Evolutionary conservation across 2,329 filamentous ascomycete species (phyloP).

Genomic region (Aspergillus neotritici): DNA sequence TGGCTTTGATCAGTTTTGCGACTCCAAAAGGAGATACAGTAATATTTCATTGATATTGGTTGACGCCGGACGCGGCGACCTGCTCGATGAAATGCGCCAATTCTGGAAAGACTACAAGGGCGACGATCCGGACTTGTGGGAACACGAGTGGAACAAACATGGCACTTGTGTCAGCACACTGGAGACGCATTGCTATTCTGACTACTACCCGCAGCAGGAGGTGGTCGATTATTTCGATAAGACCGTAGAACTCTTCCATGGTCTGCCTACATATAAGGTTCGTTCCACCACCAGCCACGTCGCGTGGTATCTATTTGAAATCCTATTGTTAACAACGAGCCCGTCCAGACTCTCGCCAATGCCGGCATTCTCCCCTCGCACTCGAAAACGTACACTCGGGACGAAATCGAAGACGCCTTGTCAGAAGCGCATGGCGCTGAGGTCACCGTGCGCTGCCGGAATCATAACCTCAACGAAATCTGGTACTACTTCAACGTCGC

Average conservation of each 20-base stretch:
- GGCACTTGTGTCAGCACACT: slow-evolving; percentile 70
- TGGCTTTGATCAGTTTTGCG: slow-evolving; percentile 62
- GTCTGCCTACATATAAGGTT: slow-evolving; percentile 59
- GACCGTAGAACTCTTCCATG: slow-evolving; percentile 61
- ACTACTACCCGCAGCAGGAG: slow-evolving; percentile 58
- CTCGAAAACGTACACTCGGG: slow-evolving; percentile 53
- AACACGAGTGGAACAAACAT: slow-evolving; percentile 71
- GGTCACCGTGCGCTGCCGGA: slow-evolving; percentile 54
- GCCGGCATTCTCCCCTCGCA: slow-evolving; percentile 55
- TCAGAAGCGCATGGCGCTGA: slow-evolving; percentile 48
- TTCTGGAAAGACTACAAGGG: slow-evolving; percentile 68
- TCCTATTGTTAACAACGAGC: slow-evolving; percentile 4
- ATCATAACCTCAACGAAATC: slow-evolving; percentile 47
- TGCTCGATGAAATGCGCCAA: slow-evolving; percentile 61
- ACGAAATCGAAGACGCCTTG: slow-evolving; percentile 56
- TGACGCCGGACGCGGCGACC: slow-evolving; percentile 48
- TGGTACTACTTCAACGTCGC: slow-evolving; percentile 61
- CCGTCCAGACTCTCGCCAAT: slow-evolving; percentile 48
- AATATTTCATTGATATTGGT: slow-evolving; percentile 61
- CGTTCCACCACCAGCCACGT: slow-evolving; percentile 6
- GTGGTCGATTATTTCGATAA: slow-evolving; percentile 64
- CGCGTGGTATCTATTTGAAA: too few relatives aligned
- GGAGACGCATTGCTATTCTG: slow-evolving; percentile 59
- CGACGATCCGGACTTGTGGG: slow-evolving; percentile 61
- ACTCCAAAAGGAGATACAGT: slow-evolving; percentile 55